Evolutionary conservation across 2,329 filamentous ascomycete species (phyloP).

Genomic region (Madurella mycetomatis): DNA sequence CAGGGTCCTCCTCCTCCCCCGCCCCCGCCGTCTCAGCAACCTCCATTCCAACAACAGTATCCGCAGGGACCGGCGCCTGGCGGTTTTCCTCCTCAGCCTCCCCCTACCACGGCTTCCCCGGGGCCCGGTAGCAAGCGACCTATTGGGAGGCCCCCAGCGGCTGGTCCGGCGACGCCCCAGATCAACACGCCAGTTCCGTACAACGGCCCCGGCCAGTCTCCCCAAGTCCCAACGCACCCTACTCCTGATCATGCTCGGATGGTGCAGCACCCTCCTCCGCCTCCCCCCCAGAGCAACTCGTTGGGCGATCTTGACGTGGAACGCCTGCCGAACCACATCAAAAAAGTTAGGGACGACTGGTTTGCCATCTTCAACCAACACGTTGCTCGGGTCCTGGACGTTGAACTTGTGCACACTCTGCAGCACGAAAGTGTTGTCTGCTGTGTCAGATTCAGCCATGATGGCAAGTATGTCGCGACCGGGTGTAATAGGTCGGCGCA

Average conservation of each 20-base stretch:
- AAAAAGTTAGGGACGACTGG: slow-evolving; percentile 89
- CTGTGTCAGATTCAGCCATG: slow-evolving; percentile 93
- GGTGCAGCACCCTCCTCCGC: slow-evolving; percentile 35
- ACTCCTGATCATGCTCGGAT: slow-evolving; percentile 63
- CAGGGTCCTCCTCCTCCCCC: slow-evolving; percentile 56
- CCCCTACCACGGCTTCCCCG: slow-evolving; percentile 79
- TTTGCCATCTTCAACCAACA: slow-evolving; percentile 95
- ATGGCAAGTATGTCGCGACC: slow-evolving; percentile 93
- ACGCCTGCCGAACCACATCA: slow-evolving; percentile 75
- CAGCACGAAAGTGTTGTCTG: slow-evolving; percentile 95
- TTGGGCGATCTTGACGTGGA: slow-evolving; percentile 86
- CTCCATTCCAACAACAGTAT: slow-evolving; percentile 68
- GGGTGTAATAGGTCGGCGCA: slow-evolving; percentile 99
- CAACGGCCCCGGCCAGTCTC: slow-evolving; percentile 74
- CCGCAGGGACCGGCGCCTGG: slow-evolving; percentile 54
- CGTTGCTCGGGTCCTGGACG: slow-evolving; percentile 83
- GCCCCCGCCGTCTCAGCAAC: slow-evolving; percentile 59
- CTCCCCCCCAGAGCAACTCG: slow-evolving; percentile 52
- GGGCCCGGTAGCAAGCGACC: slow-evolving; percentile 72
- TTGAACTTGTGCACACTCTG: slow-evolving; percentile 89
- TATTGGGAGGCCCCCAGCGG: slow-evolving; percentile 60
- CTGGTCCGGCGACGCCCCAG: slow-evolving; percentile 81
- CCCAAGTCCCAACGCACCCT: slow-evolving; percentile 75
- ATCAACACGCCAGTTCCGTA: slow-evolving; percentile 86
- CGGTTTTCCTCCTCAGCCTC: slow-evolving; percentile 77